Conservation (phyloP, 208 protist genomes). For the Jaenimonas drosophilae region DNA sequence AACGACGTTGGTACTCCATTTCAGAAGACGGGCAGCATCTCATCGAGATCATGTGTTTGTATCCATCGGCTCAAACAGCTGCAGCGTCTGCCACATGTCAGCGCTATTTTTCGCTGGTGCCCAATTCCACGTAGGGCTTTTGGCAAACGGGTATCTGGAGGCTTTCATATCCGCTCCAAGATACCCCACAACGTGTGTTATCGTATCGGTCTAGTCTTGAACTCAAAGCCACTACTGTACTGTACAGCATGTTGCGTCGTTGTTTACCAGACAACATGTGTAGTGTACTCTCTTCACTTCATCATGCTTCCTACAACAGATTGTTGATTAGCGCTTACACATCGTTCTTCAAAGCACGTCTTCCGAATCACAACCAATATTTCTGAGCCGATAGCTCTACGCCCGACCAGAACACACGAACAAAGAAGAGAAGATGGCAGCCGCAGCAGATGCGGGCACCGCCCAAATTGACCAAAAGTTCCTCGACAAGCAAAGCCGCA, state of each 20-base stretch:
- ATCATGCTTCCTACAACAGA: no score
- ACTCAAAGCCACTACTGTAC: no score
- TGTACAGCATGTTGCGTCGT: no score
- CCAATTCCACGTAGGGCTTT: neutral
- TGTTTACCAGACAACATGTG: no score
- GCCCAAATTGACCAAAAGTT: constrained; percentile 65
- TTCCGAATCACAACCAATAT: no score
- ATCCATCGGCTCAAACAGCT: constrained; percentile 3
- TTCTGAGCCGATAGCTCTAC: neutral
- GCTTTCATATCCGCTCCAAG: no score
- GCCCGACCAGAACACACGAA: neutral
- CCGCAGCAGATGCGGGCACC: neutral
- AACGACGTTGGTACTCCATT: constrained; percentile 32
- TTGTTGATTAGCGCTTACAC: no score
- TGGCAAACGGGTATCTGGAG: no score
- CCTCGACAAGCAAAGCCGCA: constrained; percentile 88
- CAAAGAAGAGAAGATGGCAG: constrained; percentile 2
- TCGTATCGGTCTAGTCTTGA: no score
- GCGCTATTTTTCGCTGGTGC: constrained; percentile 7
- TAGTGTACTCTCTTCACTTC: no score
- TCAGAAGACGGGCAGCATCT: constrained; percentile 20
- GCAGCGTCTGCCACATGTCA: constrained; percentile 18
- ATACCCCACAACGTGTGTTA: no score
- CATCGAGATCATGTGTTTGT: constrained; percentile 27
- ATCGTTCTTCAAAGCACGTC: no score